phyloP scores from a whole-genome alignment of 345 rosid species.

The Gossypium bickii region DNA sequence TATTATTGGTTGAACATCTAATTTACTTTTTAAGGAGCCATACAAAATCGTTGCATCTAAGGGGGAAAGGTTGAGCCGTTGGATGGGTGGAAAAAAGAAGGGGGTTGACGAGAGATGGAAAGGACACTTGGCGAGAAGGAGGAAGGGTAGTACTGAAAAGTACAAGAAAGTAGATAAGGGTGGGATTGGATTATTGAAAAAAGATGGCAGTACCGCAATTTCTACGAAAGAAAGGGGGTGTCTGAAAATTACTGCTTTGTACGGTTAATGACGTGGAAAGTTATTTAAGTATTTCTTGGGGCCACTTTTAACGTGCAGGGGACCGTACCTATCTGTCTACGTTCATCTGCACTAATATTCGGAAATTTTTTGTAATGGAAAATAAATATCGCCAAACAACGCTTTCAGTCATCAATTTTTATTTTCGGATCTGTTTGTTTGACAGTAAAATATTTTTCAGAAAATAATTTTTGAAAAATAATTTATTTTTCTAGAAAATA shows the following conservation, averaged over 20 bases:
- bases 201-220: slow-evolving; percentile 17
- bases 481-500: no score
- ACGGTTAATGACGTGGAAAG: slow-evolving; percentile 21
- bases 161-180: slow-evolving; percentile 3
- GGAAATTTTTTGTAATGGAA: no score
- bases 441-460: no score
- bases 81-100: neutral
- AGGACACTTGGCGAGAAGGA: slow-evolving; percentile 1
- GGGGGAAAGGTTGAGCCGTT: neutral
- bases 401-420: no score
- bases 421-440: no score
- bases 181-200: neutral
- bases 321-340: slow-evolving; percentile 39
- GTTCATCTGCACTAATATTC: neutral
- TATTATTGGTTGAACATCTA: neutral
- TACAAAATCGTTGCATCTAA: neutral
- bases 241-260: slow-evolving; percentile 18
- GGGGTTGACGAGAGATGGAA: neutral
- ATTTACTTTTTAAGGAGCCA: neutral
- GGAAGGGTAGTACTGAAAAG: slow-evolving; percentile 6
- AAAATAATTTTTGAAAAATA: no score
- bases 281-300: slow-evolving; percentile 5
- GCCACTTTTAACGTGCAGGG: slow-evolving; percentile 32
- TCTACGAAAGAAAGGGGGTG: neutral
- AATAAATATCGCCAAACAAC: no score